Evolutionary conservation across 1,284 basidiomycete species (phyloP).

Genomic region (Melanopsichium pennsylvanicum): DNA sequence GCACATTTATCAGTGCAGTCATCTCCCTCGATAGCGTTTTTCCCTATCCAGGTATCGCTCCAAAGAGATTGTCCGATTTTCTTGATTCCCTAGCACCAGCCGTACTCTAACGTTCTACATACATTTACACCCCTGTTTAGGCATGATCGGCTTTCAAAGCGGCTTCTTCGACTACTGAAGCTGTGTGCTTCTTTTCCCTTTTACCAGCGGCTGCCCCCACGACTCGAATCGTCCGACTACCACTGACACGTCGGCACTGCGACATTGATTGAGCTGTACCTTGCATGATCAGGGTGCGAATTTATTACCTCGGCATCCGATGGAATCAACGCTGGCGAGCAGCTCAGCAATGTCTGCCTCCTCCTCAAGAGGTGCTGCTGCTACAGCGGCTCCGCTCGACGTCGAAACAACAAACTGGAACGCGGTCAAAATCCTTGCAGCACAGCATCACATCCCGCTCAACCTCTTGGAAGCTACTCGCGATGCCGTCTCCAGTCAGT

Average conservation of each 20-base stretch:
- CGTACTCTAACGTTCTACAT: neutral
- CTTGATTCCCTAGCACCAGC: neutral
- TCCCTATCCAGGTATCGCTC: too few relatives aligned
- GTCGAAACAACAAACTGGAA: conserved; percentile 61
- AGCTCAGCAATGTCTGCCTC: conserved; percentile 6
- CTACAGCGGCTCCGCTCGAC: conserved; percentile 18
- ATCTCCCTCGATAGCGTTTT: too few relatives aligned
- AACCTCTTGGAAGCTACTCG: conserved; percentile 18
- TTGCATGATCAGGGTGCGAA: too few relatives aligned
- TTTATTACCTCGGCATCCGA: too few relatives aligned
- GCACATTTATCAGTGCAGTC: too few relatives aligned
- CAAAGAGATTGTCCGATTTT: too few relatives aligned
- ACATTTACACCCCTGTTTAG: neutral
- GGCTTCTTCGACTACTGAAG: conserved; percentile 1
- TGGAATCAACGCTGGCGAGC: neutral
- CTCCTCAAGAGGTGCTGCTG: neutral
- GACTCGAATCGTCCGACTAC: too few relatives aligned
- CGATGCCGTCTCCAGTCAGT: conserved; percentile 8
- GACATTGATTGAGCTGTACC: too few relatives aligned
- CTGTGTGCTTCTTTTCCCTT: neutral
- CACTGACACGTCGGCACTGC: too few relatives aligned
- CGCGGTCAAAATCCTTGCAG: conserved; percentile 53
- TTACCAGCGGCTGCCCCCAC: too few relatives aligned
- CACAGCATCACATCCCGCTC: conserved; percentile 49
- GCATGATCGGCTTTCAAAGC: conserved; percentile 2